Evolutionary conservation across 1,139 yeast genomes (phyloP).

Genomic region (Kurtzmaniella quercitrusa): DNA sequence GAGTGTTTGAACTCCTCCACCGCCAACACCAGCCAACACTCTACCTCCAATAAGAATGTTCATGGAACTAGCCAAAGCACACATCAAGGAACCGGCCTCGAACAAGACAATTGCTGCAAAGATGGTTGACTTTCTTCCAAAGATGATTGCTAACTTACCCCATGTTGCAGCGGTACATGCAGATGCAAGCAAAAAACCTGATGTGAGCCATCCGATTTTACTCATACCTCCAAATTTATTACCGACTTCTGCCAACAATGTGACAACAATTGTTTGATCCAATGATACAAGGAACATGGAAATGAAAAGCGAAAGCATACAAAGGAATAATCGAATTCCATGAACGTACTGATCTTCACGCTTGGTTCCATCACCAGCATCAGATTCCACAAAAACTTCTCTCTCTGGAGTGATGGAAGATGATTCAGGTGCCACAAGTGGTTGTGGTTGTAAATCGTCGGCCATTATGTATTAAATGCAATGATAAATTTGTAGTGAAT

Average conservation of each 20-base stretch:
- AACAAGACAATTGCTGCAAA: conserved; percentile 16
- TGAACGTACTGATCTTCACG: conserved; percentile 36
- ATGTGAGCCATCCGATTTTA: conserved; percentile 25
- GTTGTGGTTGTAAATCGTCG: not conserved
- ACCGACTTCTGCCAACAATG: conserved; percentile 34
- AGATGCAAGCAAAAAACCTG: conserved; percentile 27
- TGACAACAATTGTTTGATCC: conserved; percentile 40
- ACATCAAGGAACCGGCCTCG: conserved; percentile 31
- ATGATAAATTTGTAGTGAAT: not conserved
- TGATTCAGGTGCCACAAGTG: not conserved
- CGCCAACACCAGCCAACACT: conserved; percentile 33
- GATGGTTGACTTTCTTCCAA: conserved; percentile 22
- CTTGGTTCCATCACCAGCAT: conserved; percentile 42
- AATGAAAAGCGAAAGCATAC: conserved; percentile 24
- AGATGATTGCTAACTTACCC: conserved; percentile 26
- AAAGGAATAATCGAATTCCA: conserved; percentile 24
- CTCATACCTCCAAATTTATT: conserved; percentile 28
- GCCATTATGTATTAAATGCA: not conserved
- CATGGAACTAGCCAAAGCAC: conserved; percentile 34
- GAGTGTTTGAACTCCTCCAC: conserved; percentile 27
- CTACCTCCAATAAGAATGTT: conserved; percentile 36
- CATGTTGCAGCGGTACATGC: conserved; percentile 35
- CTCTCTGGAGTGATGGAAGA: conserved; percentile 3
- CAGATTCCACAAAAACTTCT: conserved; percentile 24
- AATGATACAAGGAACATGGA: conserved; percentile 36